Evolutionary conservation across 148 eudicot genomes (phyloP), one percentile per base, ranked within the genome.

Genomic region (Dysphania ambrosioides): DNA sequence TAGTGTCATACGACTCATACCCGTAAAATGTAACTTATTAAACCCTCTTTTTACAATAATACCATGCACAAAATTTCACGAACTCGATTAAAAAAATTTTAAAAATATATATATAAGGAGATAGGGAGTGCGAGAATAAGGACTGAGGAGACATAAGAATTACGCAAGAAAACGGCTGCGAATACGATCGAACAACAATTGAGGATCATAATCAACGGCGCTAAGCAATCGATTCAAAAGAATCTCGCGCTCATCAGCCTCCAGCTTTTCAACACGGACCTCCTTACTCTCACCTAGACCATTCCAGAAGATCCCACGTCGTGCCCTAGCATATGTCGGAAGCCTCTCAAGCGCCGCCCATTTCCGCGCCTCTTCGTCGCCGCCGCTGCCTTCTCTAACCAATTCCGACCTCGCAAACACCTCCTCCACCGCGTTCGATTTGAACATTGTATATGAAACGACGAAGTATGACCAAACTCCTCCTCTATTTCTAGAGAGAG

Each of bases 331-430:
- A 67, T 87, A 92, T 16, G 99, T 95, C 72, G 99, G 99, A 32
- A 95, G 80, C 66, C 97, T 70, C 92, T 95, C 94, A 31, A 95
- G 77, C 63, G 99, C 97, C 61, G 96, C 99, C 99, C 99, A 95
- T 72, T 85, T 85, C 6, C 92, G 78, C 78, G 90, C 96, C 83
- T 95, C 93, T 79, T 95, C 97, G 35, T 91, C 98, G 11, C 77
- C 90, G 3, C 82, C 92, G 24, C 82, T 91, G 24, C 74, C 90
- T 53, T 86, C 89, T 55, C 97, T 66, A 65, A 87, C 88, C 72
- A 97, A 93, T 73, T 86, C 81, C 75, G 97, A 82, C 73, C 91
- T 71, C 29, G 81, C 86, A 41, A 91, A 87, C 68, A 84, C 77
- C 85, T 87, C 98, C 29, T 93, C 97, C 61, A 91, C 77, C 2